Evolutionary conservation across 2,329 filamentous ascomycete species (phyloP).

Genomic region (Cladosporium sp.): DNA sequence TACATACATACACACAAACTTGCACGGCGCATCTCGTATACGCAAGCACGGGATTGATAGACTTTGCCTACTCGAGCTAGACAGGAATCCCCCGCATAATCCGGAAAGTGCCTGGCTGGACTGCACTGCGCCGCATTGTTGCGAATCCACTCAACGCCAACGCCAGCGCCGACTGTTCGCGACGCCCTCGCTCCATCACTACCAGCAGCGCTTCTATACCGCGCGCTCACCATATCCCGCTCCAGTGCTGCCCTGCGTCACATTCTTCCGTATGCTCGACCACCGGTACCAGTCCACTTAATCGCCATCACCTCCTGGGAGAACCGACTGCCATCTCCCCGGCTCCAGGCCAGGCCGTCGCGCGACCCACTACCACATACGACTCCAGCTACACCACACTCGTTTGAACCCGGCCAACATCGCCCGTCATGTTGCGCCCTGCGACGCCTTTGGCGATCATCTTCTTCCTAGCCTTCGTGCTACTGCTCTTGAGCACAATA

Average conservation of each 20-base stretch:
- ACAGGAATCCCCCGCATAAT: background rate
- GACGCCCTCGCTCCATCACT: background rate
- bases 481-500: constrained; percentile 83
- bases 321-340: background rate
- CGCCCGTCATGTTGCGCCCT: constrained; percentile 71
- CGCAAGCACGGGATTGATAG: constrained; percentile 2
- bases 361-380: constrained; percentile 1
- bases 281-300: background rate
- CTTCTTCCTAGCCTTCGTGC: constrained; percentile 79
- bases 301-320: background rate
- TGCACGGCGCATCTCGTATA: constrained; percentile 14
- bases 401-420: constrained; percentile 16
- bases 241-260: background rate
- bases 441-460: constrained; percentile 88
- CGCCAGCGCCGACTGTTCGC: background rate
- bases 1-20: background rate
- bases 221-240: background rate
- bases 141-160: background rate
- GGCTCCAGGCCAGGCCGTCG: constrained; percentile 4
- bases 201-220: no score
- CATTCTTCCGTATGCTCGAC: constrained; percentile 4
- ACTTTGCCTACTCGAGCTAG: constrained; percentile 11
- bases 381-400: constrained; percentile 17
- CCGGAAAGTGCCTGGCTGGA: constrained; percentile 13
- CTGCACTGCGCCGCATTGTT: constrained; percentile 12